Evolutionary conservation across 164 flowering plant genomes (phyloP).

Genomic region (Kalanchoe fedtschenkoi): DNA sequence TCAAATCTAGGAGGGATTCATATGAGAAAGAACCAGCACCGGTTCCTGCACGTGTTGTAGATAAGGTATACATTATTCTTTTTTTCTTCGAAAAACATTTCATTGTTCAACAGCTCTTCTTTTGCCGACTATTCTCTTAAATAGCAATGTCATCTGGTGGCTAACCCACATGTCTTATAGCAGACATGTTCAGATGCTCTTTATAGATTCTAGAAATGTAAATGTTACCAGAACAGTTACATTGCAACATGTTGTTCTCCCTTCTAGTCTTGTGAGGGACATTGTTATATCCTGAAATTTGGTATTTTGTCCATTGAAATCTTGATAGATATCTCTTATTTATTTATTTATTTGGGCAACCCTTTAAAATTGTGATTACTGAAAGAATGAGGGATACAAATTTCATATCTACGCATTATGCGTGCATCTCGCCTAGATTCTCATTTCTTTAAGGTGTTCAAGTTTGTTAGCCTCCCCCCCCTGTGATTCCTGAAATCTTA

Average conservation of each 20-base stretch:
- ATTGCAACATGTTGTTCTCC: neutral
- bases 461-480: no score
- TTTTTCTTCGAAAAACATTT: neutral
- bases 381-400: neutral
- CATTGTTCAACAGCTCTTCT: neutral
- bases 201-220: neutral
- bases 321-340: neutral
- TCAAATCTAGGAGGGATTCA: conserved; percentile 43
- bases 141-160: neutral
- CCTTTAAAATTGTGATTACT: no score
- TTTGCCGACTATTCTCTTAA: neutral
- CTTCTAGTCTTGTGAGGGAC: neutral
- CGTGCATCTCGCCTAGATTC: neutral
- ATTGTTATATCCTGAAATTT: neutral
- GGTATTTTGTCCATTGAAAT: neutral
- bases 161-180: neutral
- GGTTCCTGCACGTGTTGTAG: conserved; percentile 15
- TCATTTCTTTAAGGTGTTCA: neutral
- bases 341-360: neutral
- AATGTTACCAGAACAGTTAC: neutral
- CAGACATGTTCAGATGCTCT: neutral
- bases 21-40: conserved; percentile 15
- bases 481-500: neutral
- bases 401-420: neutral
- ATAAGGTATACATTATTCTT: neutral